Conservation (phyloP, 2,329 filamentous ascomycete genomes). For the Pseudogymnoascus sp. region DNA sequence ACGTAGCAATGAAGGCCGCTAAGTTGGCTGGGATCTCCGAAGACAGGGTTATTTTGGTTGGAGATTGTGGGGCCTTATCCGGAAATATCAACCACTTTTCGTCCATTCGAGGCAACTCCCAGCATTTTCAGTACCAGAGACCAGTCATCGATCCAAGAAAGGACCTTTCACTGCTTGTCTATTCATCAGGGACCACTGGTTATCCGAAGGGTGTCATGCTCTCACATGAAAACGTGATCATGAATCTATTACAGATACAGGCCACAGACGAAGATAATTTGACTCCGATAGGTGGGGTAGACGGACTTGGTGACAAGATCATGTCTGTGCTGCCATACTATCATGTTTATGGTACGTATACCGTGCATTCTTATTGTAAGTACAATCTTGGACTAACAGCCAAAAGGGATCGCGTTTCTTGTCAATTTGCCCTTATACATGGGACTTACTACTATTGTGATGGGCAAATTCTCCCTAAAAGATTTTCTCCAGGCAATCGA, state of each 20-base stretch:
- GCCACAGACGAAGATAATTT: conserved; percentile 40
- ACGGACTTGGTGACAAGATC: conserved; percentile 51
- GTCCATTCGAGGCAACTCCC: neutral
- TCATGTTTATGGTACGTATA: conserved; percentile 61
- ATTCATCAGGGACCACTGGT: conserved; percentile 74
- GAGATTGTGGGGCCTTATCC: conserved; percentile 53
- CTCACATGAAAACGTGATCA: conserved; percentile 22
- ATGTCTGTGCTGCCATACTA: conserved; percentile 75
- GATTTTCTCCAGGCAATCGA: conserved; percentile 69
- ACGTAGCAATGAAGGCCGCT: conserved; percentile 60
- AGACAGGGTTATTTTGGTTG: conserved; percentile 66
- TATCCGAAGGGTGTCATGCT: conserved; percentile 75
- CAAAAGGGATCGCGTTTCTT: conserved; percentile 37
- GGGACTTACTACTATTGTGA: conserved; percentile 60
- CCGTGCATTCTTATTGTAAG: neutral
- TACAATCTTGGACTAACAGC: neutral
- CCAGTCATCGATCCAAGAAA: conserved; percentile 11
- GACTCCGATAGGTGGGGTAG: neutral
- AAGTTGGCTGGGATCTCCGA: conserved; percentile 59
- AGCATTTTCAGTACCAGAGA: neutral
- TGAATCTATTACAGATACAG: conserved; percentile 37
- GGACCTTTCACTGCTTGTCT: conserved; percentile 65
- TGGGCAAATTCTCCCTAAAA: conserved; percentile 71
- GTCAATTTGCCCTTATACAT: conserved; percentile 58
- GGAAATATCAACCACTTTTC: conserved; percentile 58